Conservation (phyloP, 1,284 basidiomycete species). For the Papiliotrema nemorosa region DNA sequence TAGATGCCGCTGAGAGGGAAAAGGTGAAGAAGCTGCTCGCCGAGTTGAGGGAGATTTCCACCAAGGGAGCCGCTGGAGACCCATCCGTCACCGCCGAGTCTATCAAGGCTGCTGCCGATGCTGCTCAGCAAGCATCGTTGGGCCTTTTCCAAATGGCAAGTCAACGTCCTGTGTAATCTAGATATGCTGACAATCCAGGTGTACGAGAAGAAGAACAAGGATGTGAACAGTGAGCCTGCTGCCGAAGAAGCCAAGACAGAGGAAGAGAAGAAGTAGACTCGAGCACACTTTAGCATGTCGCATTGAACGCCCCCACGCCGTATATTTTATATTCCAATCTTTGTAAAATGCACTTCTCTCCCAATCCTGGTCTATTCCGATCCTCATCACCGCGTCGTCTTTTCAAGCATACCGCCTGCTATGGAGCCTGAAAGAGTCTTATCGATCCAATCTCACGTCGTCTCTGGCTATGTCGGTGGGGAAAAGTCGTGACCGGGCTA, state of each 20-base stretch:
- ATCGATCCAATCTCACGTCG: constrained; percentile 85
- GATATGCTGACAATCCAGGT: constrained; percentile 52
- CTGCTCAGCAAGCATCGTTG: constrained; percentile 94
- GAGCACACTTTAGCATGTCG: neutral
- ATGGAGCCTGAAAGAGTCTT: constrained; percentile 49
- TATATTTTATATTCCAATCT: no score
- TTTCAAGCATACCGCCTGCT: neutral
- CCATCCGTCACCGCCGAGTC: constrained; percentile 73
- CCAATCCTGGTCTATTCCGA: neutral
- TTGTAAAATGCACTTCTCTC: no score
- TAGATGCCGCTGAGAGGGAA: constrained; percentile 86
- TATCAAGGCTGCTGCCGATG: constrained; percentile 89
- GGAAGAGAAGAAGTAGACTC: constrained; percentile 37
- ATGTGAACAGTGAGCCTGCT: neutral
- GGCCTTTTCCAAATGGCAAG: constrained; percentile 92
- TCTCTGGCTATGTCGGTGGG: constrained; percentile 90
- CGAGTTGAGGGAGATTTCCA: constrained; percentile 85
- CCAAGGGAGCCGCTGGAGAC: constrained; percentile 87
- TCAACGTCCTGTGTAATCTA: constrained; percentile 2
- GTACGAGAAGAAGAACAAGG: constrained; percentile 73
- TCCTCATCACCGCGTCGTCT: neutral
- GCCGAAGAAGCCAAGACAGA: constrained; percentile 13
- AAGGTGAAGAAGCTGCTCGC: constrained; percentile 82
- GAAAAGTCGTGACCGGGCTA: constrained; percentile 6
- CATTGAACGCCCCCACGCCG: no score